Evolutionary conservation across 176 grass and related monocot genomes (phyloP).

Genomic region (Poa annua): DNA sequence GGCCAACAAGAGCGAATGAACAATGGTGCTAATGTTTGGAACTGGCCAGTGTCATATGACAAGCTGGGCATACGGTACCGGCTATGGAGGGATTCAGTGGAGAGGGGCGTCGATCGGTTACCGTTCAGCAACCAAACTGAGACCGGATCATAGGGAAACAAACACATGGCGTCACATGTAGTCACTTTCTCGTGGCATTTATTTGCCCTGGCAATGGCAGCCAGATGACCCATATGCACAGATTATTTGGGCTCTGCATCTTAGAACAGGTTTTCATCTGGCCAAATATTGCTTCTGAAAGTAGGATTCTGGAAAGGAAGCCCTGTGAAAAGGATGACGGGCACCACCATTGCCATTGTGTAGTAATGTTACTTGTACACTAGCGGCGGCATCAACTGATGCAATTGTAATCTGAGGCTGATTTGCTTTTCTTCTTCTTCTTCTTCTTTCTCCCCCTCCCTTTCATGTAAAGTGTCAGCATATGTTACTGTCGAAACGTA

Average conservation of each 20-base stretch:
- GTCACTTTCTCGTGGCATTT: slow-evolving; percentile 41
- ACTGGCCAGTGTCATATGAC: slow-evolving; percentile 86
- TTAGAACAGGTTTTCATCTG: background rate
- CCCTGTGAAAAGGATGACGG: slow-evolving; percentile 1
- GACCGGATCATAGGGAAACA: slow-evolving; percentile 43
- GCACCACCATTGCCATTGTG: slow-evolving; percentile 19
- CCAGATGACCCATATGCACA: slow-evolving; percentile 12
- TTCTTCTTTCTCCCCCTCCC: background rate
- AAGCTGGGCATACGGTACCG: slow-evolving; percentile 91
- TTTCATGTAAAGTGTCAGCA: slow-evolving; percentile 39
- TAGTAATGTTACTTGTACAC: slow-evolving; percentile 53
- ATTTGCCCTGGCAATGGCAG: slow-evolving; percentile 36
- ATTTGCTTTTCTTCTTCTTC: slow-evolving; percentile 12
- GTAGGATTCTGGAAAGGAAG: slow-evolving; percentile 34
- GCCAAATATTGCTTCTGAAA: background rate
- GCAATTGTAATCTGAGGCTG: slow-evolving; percentile 45
- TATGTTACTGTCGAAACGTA: slow-evolving; percentile 35
- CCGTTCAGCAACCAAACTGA: slow-evolving; percentile 68
- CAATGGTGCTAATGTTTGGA: slow-evolving; percentile 88
- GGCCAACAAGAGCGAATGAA: slow-evolving; percentile 98
- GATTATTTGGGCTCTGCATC: slow-evolving; percentile 29
- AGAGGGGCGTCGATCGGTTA: slow-evolving; percentile 60
- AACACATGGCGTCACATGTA: slow-evolving; percentile 27
- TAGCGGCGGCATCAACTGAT: slow-evolving; percentile 47
- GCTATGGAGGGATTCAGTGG: slow-evolving; percentile 77